Conservation (phyloP, 805 yeast genomes). For the Hemisphaericaspora nanyangensis region DNA sequence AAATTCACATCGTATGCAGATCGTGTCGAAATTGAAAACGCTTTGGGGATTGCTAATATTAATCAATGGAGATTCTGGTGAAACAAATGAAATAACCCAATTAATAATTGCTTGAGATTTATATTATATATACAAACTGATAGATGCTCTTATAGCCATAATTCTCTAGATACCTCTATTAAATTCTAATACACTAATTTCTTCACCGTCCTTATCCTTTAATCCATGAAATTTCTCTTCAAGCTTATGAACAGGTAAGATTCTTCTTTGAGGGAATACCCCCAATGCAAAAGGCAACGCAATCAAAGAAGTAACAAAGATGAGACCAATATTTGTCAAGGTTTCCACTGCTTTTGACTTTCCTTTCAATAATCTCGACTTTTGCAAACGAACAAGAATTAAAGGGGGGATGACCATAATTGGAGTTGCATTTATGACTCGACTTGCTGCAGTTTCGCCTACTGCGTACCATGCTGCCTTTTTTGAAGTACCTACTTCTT, state of each 20-base stretch:
- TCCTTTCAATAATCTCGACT: constrained; percentile 56
- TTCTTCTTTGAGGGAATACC: constrained; percentile 87
- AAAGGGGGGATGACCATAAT: constrained; percentile 96
- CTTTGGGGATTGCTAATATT: constrained; percentile 40
- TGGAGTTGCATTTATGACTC: constrained; percentile 96
- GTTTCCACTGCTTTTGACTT: constrained; percentile 65
- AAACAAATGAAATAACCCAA: constrained; percentile 4
- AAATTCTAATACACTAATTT: constrained; percentile 64
- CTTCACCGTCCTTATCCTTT: constrained; percentile 58
- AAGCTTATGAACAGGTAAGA: constrained; percentile 51
- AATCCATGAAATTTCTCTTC: constrained; percentile 63
- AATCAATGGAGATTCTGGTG: constrained; percentile 64
- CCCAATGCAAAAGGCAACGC: constrained; percentile 95
- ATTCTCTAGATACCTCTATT: constrained; percentile 80
- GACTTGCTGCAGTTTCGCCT: constrained; percentile 92
- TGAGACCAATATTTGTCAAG: constrained; percentile 76
- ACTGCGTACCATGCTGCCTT: constrained; percentile 91
- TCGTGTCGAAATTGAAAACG: constrained; percentile 46
- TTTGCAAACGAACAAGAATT: constrained; percentile 73
- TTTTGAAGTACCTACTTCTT: constrained; percentile 65
- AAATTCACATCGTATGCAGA: constrained; percentile 34
- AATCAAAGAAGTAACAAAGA: constrained; percentile 77
- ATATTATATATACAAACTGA: constrained; percentile 1
- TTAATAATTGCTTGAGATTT: not conserved
- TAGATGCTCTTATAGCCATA: not conserved